Percentiles rank a stretch among this genome's conserved stretches.
Evolutionary conservation across 257 asterid genomes (phyloP).

Genomic region (Linaria vulgaris): DNA sequence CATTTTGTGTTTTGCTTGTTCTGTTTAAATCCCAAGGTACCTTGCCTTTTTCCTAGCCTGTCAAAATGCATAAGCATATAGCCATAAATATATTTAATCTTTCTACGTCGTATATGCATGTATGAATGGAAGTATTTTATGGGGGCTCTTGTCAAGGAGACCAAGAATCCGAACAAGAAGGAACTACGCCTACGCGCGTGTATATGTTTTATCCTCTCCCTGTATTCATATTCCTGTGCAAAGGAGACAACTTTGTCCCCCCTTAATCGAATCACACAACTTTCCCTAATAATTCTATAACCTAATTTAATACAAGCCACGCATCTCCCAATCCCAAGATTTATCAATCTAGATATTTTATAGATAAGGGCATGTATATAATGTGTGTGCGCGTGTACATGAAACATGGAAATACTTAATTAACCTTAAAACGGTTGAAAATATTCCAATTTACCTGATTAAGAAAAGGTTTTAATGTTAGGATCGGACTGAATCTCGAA

Average conservation of each 20-base stretch:
- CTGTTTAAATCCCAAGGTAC: conserved; percentile 41
- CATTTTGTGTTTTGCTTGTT: conserved; percentile 23
- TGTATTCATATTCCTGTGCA: conserved; percentile 54
- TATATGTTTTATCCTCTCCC: conserved; percentile 36
- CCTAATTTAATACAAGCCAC: conserved; percentile 18
- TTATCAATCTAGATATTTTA: too few relatives aligned
- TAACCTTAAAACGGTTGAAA: too few relatives aligned
- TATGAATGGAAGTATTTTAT: conserved; percentile 20
- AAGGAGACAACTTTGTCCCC: conserved; percentile 61
- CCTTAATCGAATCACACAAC: conserved; percentile 31
- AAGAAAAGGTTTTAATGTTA: too few relatives aligned
- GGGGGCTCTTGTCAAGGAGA: conserved; percentile 30
- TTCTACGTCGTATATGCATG: background rate
- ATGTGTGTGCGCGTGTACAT: too few relatives aligned
- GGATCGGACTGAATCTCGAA: too few relatives aligned
- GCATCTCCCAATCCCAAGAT: conserved; percentile 40
- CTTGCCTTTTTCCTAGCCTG: conserved; percentile 15
- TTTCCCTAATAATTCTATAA: conserved; percentile 14
- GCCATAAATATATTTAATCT: background rate
- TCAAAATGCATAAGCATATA: conserved; percentile 10
- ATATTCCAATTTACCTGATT: too few relatives aligned
- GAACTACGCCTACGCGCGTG: conserved; percentile 42
- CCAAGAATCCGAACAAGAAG: conserved; percentile 43
- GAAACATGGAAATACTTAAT: too few relatives aligned
- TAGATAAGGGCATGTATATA: too few relatives aligned